Conservation (phyloP, 108 stramenopile genomes). For the Epithemia pelagica region DNA sequence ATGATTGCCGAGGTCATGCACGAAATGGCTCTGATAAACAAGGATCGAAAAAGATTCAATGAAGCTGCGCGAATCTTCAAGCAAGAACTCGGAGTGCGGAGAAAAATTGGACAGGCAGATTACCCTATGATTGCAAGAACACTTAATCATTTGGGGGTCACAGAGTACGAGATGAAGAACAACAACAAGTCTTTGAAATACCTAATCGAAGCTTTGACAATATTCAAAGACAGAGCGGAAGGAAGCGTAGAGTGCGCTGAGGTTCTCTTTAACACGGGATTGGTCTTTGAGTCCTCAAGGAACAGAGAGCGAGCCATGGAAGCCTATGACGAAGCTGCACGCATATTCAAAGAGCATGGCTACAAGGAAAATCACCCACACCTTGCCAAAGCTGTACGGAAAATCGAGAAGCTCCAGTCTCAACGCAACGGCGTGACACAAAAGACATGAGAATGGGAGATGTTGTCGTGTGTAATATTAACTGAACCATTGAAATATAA, state of each 20-base stretch:
- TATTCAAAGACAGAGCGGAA: conserved; percentile 31
- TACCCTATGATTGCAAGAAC: conserved; percentile 38
- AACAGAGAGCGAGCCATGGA: conserved; percentile 34
- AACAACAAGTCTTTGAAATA: conserved; percentile 37
- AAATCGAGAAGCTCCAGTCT: conserved; percentile 15
- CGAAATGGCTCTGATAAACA: conserved; percentile 45
- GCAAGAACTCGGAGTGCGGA: conserved; percentile 46
- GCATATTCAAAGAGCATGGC: conserved; percentile 41
- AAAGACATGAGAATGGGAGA: neutral
- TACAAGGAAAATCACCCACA: conserved; percentile 28
- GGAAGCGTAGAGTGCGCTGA: conserved; percentile 34
- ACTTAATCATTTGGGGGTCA: conserved; percentile 39
- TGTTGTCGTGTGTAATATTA: neutral
- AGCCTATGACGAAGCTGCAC: conserved; percentile 38
- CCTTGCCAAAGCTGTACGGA: conserved; percentile 25
- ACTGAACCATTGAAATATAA: neutral
- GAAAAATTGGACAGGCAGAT: conserved; percentile 40
- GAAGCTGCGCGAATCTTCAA: conserved; percentile 48
- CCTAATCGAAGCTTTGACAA: conserved; percentile 46
- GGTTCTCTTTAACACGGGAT: conserved; percentile 41
- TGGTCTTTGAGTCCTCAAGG: conserved; percentile 36
- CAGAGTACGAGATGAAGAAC: conserved; percentile 44
- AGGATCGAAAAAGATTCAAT: conserved; percentile 20
- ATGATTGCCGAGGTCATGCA: conserved; percentile 63
- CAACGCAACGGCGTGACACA: neutral